Evolutionary conservation across 306 rosid species (phyloP).

Genomic region (Lathyrus aphaca): DNA sequence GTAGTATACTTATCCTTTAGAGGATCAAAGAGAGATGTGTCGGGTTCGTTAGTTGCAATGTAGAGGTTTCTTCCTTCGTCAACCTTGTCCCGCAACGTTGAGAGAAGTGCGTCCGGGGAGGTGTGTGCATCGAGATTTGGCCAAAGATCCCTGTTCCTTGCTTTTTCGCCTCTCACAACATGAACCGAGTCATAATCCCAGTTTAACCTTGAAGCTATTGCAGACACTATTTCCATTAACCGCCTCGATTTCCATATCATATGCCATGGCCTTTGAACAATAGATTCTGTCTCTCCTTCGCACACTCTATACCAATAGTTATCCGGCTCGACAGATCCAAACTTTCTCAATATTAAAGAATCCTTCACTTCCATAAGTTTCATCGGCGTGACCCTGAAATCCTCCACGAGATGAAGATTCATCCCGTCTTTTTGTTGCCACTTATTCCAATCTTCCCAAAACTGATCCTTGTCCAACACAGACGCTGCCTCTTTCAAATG

Average conservation of each 20-base stretch:
- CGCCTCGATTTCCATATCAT: constrained; percentile 93
- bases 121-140: constrained; percentile 92
- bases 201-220: constrained; percentile 75
- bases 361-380: constrained; percentile 72
- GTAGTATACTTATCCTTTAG: constrained; percentile 84
- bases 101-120: constrained; percentile 75
- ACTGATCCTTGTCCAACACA: constrained; percentile 83
- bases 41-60: constrained; percentile 84
- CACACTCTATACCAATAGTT: constrained; percentile 97
- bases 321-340: constrained; percentile 89
- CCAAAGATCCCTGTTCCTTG: constrained; percentile 89
- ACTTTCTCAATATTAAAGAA: constrained; percentile 86
- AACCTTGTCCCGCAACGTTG: constrained; percentile 72
- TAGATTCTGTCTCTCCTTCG: constrained; percentile 93
- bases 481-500: constrained; percentile 89
- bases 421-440: constrained; percentile 79
- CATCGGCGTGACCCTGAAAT: constrained; percentile 81
- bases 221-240: constrained; percentile 90
- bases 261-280: constrained; percentile 93
- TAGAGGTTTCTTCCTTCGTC: constrained; percentile 87
- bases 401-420: constrained; percentile 81
- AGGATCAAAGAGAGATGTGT: constrained; percentile 73
- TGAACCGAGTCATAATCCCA: constrained; percentile 96
- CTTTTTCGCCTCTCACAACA: constrained; percentile 94
- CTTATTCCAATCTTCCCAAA: constrained; percentile 88